phyloP scores from a whole-genome alignment of 208 protist species.

The Trypanosoma avium region DNA sequence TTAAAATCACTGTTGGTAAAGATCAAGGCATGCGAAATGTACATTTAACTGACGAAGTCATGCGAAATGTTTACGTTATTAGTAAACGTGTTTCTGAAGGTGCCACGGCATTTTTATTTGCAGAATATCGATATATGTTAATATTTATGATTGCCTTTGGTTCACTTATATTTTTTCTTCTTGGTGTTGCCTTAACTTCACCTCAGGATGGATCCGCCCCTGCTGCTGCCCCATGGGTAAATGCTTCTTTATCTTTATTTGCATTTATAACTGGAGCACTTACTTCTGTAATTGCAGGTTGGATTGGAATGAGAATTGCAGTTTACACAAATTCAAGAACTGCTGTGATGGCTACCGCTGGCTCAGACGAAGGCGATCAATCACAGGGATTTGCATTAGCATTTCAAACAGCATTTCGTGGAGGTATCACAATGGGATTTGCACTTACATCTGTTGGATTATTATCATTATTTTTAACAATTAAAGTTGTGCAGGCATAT shows the following conservation, averaged over 20 bases:
- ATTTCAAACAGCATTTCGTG: conserved; percentile 87
- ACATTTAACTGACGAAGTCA: conserved; percentile 79
- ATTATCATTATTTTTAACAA: conserved; percentile 72
- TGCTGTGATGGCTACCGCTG: conserved; percentile 74
- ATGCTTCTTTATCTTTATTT: conserved; percentile 61
- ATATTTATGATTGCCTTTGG: conserved; percentile 79
- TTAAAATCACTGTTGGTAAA: conserved; percentile 61
- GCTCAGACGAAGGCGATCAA: conserved; percentile 57
- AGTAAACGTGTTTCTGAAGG: conserved; percentile 78
- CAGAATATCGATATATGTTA: conserved; percentile 88
- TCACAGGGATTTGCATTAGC: conserved; percentile 47
- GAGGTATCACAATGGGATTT: conserved; percentile 90
- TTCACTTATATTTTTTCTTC: conserved; percentile 73
- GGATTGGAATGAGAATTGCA: conserved; percentile 90
- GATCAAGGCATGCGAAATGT: conserved; percentile 61
- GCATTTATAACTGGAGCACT: conserved; percentile 72
- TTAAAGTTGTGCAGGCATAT: conserved; percentile 63
- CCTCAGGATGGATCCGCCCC: conserved; percentile 36
- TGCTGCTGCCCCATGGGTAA: conserved; percentile 45
- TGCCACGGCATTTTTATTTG: conserved; percentile 75
- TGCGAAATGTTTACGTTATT: conserved; percentile 85
- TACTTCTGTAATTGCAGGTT: conserved; percentile 80
- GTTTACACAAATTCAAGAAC: conserved; percentile 89
- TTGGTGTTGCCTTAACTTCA: conserved; percentile 62
- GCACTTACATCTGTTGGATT: conserved; percentile 83